Percentiles rank a stretch among this genome's conserved stretches.
These are phyloP conservation scores for Cryptococcus neoformans DNA, from an alignment of 1,284 basidiomycete species.

Conservation along the genomic window DNA sequence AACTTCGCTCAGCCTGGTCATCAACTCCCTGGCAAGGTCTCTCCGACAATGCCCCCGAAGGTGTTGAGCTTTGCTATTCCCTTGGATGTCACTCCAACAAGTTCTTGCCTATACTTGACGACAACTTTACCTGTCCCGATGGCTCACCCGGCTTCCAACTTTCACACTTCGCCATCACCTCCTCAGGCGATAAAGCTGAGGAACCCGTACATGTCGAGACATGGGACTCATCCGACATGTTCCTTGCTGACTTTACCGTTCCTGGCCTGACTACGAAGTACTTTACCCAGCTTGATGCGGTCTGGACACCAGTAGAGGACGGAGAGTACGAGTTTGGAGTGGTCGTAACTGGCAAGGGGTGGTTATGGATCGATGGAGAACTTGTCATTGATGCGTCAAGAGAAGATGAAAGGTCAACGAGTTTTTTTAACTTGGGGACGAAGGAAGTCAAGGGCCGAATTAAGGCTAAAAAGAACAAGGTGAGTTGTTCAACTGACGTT, in stretches of 20 bases:
- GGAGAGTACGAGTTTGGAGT: conserved; percentile 34
- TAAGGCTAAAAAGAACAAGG: conserved; percentile 28
- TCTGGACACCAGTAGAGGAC: conserved; percentile 21
- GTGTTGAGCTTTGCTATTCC: conserved; percentile 51
- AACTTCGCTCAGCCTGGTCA: conserved; percentile 53
- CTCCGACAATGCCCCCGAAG: conserved; percentile 45
- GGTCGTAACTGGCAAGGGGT: conserved; percentile 25
- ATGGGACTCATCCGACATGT: conserved; percentile 19
- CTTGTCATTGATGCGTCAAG: conserved; percentile 66
- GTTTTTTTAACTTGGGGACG: conserved; percentile 27
- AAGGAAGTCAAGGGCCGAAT: conserved; percentile 15
- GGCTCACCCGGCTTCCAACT: conserved; percentile 26
- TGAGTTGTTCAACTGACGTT: not conserved
- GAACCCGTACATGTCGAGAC: conserved; percentile 13
- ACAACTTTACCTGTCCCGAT: conserved; percentile 21
- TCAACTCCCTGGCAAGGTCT: conserved; percentile 58
- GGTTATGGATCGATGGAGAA: conserved; percentile 60
- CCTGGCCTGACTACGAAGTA: conserved; percentile 16
- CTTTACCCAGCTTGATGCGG: conserved; percentile 20
- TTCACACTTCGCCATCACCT: conserved; percentile 17
- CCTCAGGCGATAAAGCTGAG: conserved; percentile 9
- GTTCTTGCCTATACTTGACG: conserved; percentile 23
- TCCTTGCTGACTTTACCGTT: conserved; percentile 26
- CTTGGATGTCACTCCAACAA: conserved; percentile 23
- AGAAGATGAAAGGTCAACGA: conserved; percentile 24